Base-by-base conservation (phyloP, 2,329 filamentous ascomycete species). In the Colletotrichum liaoningense region DNA sequence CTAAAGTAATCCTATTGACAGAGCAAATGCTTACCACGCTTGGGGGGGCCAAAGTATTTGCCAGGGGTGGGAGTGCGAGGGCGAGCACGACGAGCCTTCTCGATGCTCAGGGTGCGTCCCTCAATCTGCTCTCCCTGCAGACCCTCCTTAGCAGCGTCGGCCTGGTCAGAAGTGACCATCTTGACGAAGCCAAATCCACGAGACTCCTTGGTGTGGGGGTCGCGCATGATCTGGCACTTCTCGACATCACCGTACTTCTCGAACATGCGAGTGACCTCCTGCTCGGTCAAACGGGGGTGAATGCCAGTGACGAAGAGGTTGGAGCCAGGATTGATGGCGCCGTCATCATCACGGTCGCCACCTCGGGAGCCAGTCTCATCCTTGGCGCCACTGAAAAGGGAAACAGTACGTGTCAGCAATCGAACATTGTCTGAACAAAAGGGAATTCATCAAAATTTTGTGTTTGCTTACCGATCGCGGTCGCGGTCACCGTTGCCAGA, bases 241-340 rank as follows among this genome's bases (percentile, higher is more conserved):
- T 98, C 96, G 65, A 99, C 97, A 82, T 98, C 95, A 78, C 97
- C 97, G 80, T 98, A 98, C 86, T 98, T 99, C 86, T 98, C 95
- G 81, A 99, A 99, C 77, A 99, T 92, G 83, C 95, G 95, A 67
- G 94, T 93, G 75, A 99, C 94, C 82, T 98, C 97, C 19, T 92
- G 90, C 84, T 99, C 97, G 60, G 90, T 92, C 77, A 99, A 90
- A 79, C 94, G 94, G 71, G 97, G 97, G 83, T 98, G 95, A 77
- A 99, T 99, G 79, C 97, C 97, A 76, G 97, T 99, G 77, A 99
- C 97, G 84, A 99, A 99, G 73, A 99, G 93, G 87, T 99, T 99
- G 77, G 97, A 98, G 78, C 97, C 97, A 75, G 95, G 94, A 86
- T 99, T 99, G 81, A 93, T 83, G 76, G 95, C 93, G 78, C 93